Evolutionary conservation across 495 filamentous ascomycete genomes (phyloP).

Genomic region (Daldinia grandis): DNA sequence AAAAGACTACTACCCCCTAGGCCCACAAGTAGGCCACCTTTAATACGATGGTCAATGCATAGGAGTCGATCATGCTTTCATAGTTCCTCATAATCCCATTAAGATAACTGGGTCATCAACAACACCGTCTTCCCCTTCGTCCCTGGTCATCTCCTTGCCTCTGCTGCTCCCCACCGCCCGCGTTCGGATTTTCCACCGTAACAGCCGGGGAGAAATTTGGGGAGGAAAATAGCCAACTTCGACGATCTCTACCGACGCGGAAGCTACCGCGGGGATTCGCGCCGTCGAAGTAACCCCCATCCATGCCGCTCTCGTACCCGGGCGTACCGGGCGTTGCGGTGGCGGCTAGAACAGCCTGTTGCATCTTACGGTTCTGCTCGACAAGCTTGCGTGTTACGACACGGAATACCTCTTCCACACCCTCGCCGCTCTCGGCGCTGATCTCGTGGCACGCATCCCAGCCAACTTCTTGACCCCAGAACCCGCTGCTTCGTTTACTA

Average conservation of each 20-base stretch:
- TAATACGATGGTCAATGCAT: background rate
- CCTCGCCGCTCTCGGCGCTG: conserved; percentile 91
- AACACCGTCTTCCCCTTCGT: conserved; percentile 57
- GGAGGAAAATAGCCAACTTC: conserved; percentile 66
- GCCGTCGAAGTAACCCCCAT: conserved; percentile 55
- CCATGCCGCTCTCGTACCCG: conserved; percentile 37
- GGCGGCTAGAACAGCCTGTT: conserved; percentile 60
- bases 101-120: conserved; percentile 37
- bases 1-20: background rate
- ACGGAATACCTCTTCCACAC: conserved; percentile 95
- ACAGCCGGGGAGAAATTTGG: conserved; percentile 63
- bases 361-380: conserved; percentile 81
- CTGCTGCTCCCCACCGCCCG: conserved; percentile 44
- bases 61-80: background rate
- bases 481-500: conserved; percentile 81
- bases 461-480: conserved; percentile 90
- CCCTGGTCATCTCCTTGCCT: conserved; percentile 40
- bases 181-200: conserved; percentile 50
- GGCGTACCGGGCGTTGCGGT: conserved; percentile 52
- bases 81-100: background rate
- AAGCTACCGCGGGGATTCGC: conserved; percentile 63
- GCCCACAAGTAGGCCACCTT: too few species aligned
- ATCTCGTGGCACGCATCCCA: conserved; percentile 99
- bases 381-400: conserved; percentile 95
- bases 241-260: conserved; percentile 66